These are phyloP conservation scores for Groenewaldozyma sp. DNA, from an alignment of 1,139 yeast species.

Conservation along the genomic window DNA sequence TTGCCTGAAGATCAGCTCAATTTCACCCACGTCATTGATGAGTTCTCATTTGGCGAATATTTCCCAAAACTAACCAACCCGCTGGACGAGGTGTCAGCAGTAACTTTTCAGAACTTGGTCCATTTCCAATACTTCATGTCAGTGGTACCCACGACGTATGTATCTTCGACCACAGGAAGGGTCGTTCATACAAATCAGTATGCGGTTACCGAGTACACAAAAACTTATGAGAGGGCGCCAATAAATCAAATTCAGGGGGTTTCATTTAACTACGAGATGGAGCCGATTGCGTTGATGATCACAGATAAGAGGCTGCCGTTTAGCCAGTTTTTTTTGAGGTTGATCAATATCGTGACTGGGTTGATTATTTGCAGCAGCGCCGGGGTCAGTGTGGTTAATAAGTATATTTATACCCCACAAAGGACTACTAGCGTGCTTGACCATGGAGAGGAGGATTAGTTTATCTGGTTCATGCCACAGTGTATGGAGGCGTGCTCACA, in stretches of 20 bases:
- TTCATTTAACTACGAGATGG: slow-evolving; percentile 76
- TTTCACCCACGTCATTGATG: slow-evolving; percentile 77
- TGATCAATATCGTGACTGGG: slow-evolving; percentile 77
- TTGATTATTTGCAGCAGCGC: slow-evolving; percentile 40
- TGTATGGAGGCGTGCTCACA: no score
- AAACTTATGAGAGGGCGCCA: slow-evolving; percentile 24
- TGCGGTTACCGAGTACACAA: slow-evolving; percentile 54
- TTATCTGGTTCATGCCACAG: no score
- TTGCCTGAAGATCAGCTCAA: slow-evolving; percentile 35
- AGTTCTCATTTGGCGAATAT: slow-evolving; percentile 84
- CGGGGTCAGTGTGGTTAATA: slow-evolving; percentile 14
- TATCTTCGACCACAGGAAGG: slow-evolving; percentile 51
- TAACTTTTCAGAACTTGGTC: slow-evolving; percentile 31
- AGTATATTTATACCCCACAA: slow-evolving; percentile 5
- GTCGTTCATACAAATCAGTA: slow-evolving; percentile 77
- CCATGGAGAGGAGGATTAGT: no score
- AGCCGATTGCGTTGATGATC: slow-evolving; percentile 66
- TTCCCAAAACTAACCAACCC: slow-evolving; percentile 84
- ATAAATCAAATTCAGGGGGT: slow-evolving; percentile 53
- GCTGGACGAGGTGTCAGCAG: slow-evolving; percentile 45
- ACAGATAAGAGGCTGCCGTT: slow-evolving; percentile 69
- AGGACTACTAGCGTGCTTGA: background rate
- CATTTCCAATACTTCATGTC: slow-evolving; percentile 53
- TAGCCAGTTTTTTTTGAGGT: slow-evolving; percentile 62
- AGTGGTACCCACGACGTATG: slow-evolving; percentile 77